phyloP scores from a whole-genome alignment of 257 asterid genomes.

The Solanum sitiens region DNA sequence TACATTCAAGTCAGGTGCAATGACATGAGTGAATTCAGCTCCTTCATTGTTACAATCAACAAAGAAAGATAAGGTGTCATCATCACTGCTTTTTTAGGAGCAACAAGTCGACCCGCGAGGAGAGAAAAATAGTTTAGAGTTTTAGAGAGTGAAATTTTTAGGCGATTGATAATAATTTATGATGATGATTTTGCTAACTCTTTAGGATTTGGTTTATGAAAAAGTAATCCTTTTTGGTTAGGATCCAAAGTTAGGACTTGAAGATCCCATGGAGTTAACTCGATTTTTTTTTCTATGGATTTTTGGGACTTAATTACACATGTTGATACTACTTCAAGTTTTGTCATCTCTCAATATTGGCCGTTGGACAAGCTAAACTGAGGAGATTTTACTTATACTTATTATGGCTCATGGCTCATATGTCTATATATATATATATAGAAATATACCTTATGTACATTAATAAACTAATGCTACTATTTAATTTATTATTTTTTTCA shows the following conservation, averaged over 20 bases:
- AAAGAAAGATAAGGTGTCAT: slow-evolving; percentile 2
- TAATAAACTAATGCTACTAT: no score
- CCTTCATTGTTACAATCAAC: slow-evolving; percentile 33
- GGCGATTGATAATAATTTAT: background rate
- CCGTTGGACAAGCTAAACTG: no score
- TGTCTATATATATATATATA: no score
- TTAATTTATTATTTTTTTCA: no score
- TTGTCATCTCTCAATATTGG: background rate
- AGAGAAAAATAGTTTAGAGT: slow-evolving; percentile 42
- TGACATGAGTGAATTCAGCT: slow-evolving; percentile 23
- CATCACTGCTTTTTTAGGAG: background rate
- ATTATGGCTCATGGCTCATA: no score
- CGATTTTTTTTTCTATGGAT: background rate
- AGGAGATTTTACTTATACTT: no score
- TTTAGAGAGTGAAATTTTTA: slow-evolving; percentile 30
- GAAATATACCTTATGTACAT: no score
- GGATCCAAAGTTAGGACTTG: slow-evolving; percentile 14
- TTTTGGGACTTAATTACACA: background rate
- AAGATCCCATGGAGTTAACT: slow-evolving; percentile 27
- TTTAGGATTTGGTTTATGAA: slow-evolving; percentile 13
- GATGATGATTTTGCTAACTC: background rate
- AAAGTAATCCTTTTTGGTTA: slow-evolving; percentile 24
- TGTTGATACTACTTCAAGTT: slow-evolving; percentile 7
- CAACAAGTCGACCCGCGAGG: slow-evolving; percentile 40
- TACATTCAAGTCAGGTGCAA: slow-evolving; percentile 1